Evolutionary conservation across 2,329 filamentous ascomycete genomes (phyloP), one percentile per base, ranked within the genome.

Genomic region (Sordariomycetes sp.): DNA sequence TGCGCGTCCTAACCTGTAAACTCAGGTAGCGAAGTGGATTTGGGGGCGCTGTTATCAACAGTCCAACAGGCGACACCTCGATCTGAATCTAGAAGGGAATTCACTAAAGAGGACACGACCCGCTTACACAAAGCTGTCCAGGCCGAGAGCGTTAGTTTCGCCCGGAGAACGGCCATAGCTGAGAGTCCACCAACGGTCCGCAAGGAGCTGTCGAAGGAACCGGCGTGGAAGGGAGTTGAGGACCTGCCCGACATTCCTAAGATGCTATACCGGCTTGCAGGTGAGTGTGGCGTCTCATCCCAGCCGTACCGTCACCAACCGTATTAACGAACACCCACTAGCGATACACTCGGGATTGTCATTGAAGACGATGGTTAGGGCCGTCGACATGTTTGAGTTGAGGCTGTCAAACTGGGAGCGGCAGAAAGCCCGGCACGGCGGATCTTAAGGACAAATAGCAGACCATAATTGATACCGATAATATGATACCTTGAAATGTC

Each of bases 361-460:
- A 6, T 36, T 57, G 25, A 22, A 53, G 3, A 10, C 28, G 28
- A 57, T 57, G 55, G 55, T 62, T 15, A 54, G 53, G 36, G 58
- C 58, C 24, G 61, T 57, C 8, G 61, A 62, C 20, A 61, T 60
- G 59, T 55, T 56, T n/a, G 59, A 62, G 51, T 39, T 52, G 25
- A 42, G 51, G 20, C 54, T 61, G 51, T 53, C 58, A n/a, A 53
- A 28, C 7, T 45, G 52, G 34, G 55, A 62, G 48, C 57, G 53
- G 32, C 17, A 39, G 36, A 5, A 39, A 50, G 20, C 36, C 24
- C 13, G 13, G 32, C 13, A 32, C 12, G 25, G 8, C 15, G 39
- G 25, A 28, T 34, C 34, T 24, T n/a, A 20, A 13, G 39, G 10
- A 32, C 28, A 17, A 15, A 6, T 20, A 22, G 32, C 15, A 15